Evolutionary conservation across 78 protist genomes (phyloP).

Genomic region (Polysphondylium violaceum): DNA sequence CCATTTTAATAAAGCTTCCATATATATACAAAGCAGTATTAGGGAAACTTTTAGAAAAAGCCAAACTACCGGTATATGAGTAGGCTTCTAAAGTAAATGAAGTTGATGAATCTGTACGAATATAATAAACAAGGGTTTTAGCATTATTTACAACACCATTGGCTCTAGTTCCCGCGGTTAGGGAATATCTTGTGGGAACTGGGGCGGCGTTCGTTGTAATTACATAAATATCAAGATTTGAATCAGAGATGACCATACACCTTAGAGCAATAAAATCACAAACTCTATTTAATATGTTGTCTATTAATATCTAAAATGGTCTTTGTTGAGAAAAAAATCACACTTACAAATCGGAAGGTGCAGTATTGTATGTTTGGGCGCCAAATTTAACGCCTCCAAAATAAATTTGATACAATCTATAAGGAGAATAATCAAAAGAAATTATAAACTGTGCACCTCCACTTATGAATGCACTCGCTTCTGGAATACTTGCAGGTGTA

Average conservation of each 20-base stretch:
- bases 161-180: background rate
- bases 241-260: background rate
- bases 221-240: background rate
- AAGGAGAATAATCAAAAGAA: too few species aligned
- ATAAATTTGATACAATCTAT: too few species aligned
- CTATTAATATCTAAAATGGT: too few species aligned
- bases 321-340: too few species aligned
- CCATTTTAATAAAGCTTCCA: background rate
- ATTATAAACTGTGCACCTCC: too few species aligned
- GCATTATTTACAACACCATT: background rate
- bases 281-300: background rate
- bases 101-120: background rate
- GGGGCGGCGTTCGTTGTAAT: background rate
- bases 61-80: background rate
- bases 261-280: background rate
- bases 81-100: background rate
- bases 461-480: too few species aligned
- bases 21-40: background rate
- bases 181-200: background rate
- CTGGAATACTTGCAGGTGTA: too few species aligned
- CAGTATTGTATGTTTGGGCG: too few species aligned
- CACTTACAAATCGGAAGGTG: too few species aligned
- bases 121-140: too few species aligned
- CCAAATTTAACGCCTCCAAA: too few species aligned
- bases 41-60: too few species aligned